phyloP scores from a whole-genome alignment of 2,329 filamentous ascomycete genomes.

The Epichloe sylvatica region DNA sequence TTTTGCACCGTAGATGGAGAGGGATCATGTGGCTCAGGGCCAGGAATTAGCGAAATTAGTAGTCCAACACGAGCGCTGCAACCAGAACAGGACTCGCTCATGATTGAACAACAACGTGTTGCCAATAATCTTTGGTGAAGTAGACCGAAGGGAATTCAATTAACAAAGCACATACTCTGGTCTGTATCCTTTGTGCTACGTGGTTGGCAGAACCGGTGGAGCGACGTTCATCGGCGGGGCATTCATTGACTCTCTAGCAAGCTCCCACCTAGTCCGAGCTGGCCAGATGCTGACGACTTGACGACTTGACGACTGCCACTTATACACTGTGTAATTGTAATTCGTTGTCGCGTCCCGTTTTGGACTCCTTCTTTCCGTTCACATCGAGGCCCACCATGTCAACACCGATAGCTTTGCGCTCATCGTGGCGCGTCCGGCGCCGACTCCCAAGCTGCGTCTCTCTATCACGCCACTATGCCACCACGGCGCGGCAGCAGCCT shows the following conservation, averaged over 20 bases:
- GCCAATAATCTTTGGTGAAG: no score
- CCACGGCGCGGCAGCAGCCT: conserved; percentile 13
- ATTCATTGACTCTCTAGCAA: neutral
- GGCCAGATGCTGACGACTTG: conserved; percentile 1
- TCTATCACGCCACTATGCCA: conserved; percentile 8
- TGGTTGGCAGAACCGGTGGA: neutral
- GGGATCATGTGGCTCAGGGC: neutral
- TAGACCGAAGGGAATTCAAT: neutral
- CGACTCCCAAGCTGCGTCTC: neutral
- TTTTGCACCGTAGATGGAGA: conserved; percentile 3
- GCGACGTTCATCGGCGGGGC: neutral
- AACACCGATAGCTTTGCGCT: conserved; percentile 1
- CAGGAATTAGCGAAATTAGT: neutral
- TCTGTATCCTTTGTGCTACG: no score
- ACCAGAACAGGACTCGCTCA: no score
- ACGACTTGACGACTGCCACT: no score
- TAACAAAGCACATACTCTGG: neutral
- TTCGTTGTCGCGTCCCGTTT: no score
- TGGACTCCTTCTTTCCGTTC: no score
- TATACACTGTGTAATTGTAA: no score
- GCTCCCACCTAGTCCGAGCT: conserved; percentile 12
- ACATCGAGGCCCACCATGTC: conserved; percentile 1
- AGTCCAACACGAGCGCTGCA: neutral
- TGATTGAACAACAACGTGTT: no score
- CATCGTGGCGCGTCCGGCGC: neutral